phyloP scores from a whole-genome alignment of 23 red algal genomes.

The Gracilariopsis chorda region DNA sequence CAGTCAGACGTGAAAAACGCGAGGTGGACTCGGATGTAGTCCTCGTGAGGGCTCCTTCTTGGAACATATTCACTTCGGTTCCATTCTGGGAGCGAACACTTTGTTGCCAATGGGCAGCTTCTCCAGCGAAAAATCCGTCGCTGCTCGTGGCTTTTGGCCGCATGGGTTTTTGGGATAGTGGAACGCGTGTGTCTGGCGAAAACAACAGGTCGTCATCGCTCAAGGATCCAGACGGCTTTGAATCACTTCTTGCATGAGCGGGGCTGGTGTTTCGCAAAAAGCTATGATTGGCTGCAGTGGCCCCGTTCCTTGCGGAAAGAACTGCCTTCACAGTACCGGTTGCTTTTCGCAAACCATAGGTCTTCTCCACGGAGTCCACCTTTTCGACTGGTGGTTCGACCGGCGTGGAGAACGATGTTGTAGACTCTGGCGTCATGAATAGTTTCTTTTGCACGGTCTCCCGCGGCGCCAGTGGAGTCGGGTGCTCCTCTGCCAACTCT shows the following conservation, averaged over 20 bases:
- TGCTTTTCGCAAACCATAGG: background rate
- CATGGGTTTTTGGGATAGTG: background rate
- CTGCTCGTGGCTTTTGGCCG: background rate
- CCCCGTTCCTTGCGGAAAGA: background rate
- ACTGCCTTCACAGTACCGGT: background rate
- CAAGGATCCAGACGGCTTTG: background rate
- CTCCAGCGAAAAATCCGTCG: slow-evolving; percentile 55
- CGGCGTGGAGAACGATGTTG: background rate
- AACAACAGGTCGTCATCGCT: slow-evolving; percentile 12
- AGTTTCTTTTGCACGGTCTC: slow-evolving; percentile 31
- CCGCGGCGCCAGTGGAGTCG: background rate
- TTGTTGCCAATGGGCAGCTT: slow-evolving; percentile 54
- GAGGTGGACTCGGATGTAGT: background rate
- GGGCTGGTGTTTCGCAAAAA: background rate
- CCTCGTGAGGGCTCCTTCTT: background rate
- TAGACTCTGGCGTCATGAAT: slow-evolving; percentile 36
- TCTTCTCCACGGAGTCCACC: background rate
- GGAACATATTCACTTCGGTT: background rate
- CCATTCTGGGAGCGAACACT: slow-evolving; percentile 30
- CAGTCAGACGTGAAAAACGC: background rate
- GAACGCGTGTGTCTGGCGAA: background rate
- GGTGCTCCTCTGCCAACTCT: background rate
- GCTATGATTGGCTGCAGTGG: background rate
- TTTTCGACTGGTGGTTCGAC: background rate
- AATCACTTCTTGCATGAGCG: background rate